These are phyloP conservation scores for Bacidia rubella DNA, from an alignment of 495 filamentous ascomycete genomes.

Conservation along the genomic window DNA sequence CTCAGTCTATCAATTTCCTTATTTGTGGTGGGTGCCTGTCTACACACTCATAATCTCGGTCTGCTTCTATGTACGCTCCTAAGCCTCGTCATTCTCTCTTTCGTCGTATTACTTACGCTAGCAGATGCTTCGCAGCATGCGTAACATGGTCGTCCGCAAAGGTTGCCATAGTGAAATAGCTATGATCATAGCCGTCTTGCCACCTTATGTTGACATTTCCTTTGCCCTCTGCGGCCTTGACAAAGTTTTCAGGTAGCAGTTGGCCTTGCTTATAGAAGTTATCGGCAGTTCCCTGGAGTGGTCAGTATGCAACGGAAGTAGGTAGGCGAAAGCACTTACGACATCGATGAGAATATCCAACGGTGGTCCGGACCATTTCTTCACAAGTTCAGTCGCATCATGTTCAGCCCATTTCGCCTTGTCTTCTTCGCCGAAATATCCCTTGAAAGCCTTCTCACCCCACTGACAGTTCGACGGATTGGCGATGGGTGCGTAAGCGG, in stretches of 20 bases:
- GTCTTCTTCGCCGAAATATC: constrained; percentile 69
- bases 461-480: constrained; percentile 80
- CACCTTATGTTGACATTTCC: constrained; percentile 61
- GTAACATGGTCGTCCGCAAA: constrained; percentile 85
- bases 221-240: constrained; percentile 60
- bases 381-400: constrained; percentile 84
- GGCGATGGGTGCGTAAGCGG: constrained; percentile 81
- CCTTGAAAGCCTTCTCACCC: constrained; percentile 89
- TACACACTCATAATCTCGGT: neutral
- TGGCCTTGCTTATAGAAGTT: constrained; percentile 92
- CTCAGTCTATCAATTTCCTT: neutral
- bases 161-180: constrained; percentile 82
- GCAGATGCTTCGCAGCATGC: constrained; percentile 75
- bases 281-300: constrained; percentile 63
- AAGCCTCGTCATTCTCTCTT: neutral
- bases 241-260: constrained; percentile 85
- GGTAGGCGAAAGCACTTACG: constrained; percentile 27
- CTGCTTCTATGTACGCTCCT: neutral
- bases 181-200: constrained; percentile 90
- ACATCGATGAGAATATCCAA: constrained; percentile 75
- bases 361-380: constrained; percentile 49
- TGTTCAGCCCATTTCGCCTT: constrained; percentile 68
- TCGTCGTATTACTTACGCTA: constrained; percentile 26
- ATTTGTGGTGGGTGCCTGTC: neutral
- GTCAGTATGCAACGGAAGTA: neutral